Evolutionary conservation across 1,284 basidiomycete genomes (phyloP), one percentile per base, ranked within the genome.

Genomic region (Ustilago cynodontis): DNA sequence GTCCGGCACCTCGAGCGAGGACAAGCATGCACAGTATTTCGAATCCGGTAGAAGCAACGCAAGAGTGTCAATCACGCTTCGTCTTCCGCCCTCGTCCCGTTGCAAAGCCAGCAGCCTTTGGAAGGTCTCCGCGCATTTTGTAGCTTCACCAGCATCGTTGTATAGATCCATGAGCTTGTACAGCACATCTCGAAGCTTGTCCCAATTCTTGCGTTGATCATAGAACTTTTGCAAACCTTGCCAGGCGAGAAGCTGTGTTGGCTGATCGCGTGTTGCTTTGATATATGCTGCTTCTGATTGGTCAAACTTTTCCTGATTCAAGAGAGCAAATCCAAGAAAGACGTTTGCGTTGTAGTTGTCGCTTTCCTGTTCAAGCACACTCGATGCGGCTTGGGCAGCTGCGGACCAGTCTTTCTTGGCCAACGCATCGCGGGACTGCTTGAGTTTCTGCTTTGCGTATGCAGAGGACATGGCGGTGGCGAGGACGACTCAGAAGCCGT

Each of bases 31-130:
- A 78, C 92, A 92, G 29, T 92, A 87, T 0, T 89, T 87, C 9
- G 95, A 95, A 11, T 90, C 90, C 0, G 93, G 93, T 6, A 98
- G 90, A 11, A 94, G 88, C 31, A 92, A 88, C 3, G 88, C 88
- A 11, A 98, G 88, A 0, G 91, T 89, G 6, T 70, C 43, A 59
- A 64, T 59, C 53, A 71, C 45, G 11, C 60, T 47, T 24, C 55
- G 61, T 20, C 56, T 50, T 20, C 64, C 65, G 13, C 92, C 93
- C 67, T 91, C 88, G 53, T 90, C 87, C 18, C 91, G 88, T 28
- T 90, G 89, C 2, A 91, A 82, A 2, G 90, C 89, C n/a, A 97
- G 87, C 41, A 93, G 87, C 76, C 91, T 93, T 83, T 95, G 93
- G 47, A 96, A 85, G 0, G 89, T 88, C 80, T 94, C 92, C 0